Percentiles rank a stretch among this genome's conserved stretches.
phyloP scores from a whole-genome alignment of 345 rosid genomes.

The Cardiospermum halicacabum region DNA sequence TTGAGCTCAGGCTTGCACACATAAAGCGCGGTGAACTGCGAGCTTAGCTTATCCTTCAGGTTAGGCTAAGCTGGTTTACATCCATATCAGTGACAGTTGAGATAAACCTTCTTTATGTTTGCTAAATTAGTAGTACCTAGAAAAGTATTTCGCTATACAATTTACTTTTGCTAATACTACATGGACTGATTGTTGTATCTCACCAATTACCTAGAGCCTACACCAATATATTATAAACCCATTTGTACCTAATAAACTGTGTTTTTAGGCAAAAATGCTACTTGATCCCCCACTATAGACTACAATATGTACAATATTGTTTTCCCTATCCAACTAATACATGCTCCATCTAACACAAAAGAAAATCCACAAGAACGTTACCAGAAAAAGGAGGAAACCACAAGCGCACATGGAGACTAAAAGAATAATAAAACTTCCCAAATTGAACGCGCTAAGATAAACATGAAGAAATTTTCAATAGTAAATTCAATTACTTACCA shows the following conservation, averaged over 20 bases:
- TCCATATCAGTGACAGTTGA: no score
- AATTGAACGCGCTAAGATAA: background rate
- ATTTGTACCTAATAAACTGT: background rate
- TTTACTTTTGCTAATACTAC: no score
- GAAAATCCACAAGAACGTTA: background rate
- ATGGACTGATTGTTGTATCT: no score
- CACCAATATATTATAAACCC: background rate
- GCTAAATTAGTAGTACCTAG: no score
- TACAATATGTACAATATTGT: background rate
- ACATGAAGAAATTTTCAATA: background rate
- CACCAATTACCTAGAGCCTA: background rate
- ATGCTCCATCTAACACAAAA: background rate
- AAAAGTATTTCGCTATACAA: no score
- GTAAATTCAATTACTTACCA: constrained; percentile 41
- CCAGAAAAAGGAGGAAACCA: background rate
- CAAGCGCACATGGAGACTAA: background rate
- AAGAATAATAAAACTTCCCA: background rate
- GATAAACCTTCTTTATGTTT: no score
- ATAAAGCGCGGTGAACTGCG: no score
- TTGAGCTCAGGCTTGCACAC: no score
- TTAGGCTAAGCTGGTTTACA: no score
- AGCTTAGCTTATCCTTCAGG: no score
- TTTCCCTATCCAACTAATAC: background rate
- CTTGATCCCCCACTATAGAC: background rate
- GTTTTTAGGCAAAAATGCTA: background rate